Evolutionary conservation across 257 asterid genomes (phyloP).

Genomic region (Apocynum venetum): DNA sequence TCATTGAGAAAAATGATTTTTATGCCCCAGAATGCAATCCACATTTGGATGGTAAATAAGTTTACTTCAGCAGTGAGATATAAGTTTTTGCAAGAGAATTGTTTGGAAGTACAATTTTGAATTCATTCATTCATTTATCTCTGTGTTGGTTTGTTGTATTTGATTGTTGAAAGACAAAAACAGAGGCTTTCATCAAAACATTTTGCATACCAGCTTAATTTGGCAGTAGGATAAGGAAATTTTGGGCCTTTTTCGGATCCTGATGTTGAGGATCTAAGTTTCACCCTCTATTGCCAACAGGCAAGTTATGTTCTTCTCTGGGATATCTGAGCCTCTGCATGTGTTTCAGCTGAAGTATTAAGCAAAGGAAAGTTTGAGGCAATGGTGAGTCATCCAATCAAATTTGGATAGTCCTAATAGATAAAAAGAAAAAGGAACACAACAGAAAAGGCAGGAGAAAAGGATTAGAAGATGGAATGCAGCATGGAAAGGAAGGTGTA

Average conservation of each 20-base stretch:
- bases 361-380: neutral
- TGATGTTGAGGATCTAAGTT: neutral
- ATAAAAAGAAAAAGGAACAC: neutral
- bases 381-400: neutral
- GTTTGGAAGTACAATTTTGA: neutral
- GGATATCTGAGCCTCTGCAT: neutral
- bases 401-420: neutral
- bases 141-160: neutral
- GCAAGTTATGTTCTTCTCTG: neutral
- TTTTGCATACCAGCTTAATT: neutral
- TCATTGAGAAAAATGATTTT: conserved; percentile 83
- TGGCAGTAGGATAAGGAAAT: neutral
- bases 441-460: neutral
- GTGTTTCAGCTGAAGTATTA: neutral
- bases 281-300: neutral
- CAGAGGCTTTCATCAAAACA: neutral
- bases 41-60: conserved; percentile 37
- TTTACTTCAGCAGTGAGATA: neutral
- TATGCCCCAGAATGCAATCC: conserved; percentile 70
- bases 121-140: neutral
- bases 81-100: neutral
- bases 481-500: too few relatives aligned
- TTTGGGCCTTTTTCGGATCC: neutral
- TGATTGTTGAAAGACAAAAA: neutral
- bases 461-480: neutral